Evolutionary conservation across 2,329 filamentous ascomycete genomes (phyloP).

Genomic region (Calonectria pseudoturangicola): DNA sequence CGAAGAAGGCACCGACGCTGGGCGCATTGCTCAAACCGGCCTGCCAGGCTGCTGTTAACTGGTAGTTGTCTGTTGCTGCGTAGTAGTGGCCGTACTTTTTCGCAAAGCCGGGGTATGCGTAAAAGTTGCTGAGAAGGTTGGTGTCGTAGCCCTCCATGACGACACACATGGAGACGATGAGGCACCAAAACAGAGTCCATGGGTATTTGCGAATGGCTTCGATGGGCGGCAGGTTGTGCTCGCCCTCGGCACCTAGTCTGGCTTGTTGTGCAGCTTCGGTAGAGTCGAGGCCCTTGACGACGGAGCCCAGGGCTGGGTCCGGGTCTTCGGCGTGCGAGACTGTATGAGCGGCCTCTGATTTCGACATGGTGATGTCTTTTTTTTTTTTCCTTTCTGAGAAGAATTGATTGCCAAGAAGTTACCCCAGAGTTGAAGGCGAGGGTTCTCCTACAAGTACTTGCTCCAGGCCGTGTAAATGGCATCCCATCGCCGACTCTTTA

Average conservation of each 20-base stretch:
- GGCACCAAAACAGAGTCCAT: constrained; percentile 62
- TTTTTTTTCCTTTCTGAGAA: neutral
- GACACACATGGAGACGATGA: constrained; percentile 60
- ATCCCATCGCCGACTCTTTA: neutral
- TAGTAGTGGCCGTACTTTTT: constrained; percentile 57
- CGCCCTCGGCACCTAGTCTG: constrained; percentile 36
- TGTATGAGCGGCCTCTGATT: constrained; percentile 2
- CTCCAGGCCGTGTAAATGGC: neutral
- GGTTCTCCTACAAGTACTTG: neutral
- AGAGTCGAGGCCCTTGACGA: constrained; percentile 28
- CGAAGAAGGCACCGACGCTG: constrained; percentile 68
- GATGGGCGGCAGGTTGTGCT: constrained; percentile 53
- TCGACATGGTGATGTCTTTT: constrained; percentile 2
- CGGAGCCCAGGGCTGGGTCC: constrained; percentile 3
- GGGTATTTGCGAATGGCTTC: constrained; percentile 57
- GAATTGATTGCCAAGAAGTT: neutral
- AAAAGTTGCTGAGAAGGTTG: constrained; percentile 61
- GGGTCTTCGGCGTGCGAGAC: constrained; percentile 31
- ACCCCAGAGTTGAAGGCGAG: constrained; percentile 8
- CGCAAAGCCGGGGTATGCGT: constrained; percentile 57
- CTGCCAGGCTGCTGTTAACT: constrained; percentile 71
- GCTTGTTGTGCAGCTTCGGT: constrained; percentile 29
- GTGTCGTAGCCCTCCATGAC: constrained; percentile 67
- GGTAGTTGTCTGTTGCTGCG: constrained; percentile 51
- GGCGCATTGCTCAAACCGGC: constrained; percentile 67